Evolutionary conservation across 2,329 filamentous ascomycete genomes (phyloP).

Genomic region (Metarhizium album): DNA sequence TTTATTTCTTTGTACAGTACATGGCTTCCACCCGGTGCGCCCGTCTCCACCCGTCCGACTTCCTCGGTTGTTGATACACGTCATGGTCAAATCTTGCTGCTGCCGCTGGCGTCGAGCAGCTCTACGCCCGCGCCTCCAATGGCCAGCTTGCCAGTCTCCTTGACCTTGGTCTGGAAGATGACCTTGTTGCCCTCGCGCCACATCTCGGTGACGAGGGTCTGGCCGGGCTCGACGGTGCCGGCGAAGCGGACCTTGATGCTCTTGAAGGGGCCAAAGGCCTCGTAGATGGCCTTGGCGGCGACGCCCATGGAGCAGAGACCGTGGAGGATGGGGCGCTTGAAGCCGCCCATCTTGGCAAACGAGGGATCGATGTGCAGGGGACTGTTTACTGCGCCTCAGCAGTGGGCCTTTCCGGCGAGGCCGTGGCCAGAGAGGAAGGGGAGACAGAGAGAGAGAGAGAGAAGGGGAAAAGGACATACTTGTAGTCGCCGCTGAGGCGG

Average conservation of each 20-base stretch:
- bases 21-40: background rate
- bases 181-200: conserved; percentile 78
- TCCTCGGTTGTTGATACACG: background rate
- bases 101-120: conserved; percentile 37
- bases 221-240: conserved; percentile 71
- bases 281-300: conserved; percentile 79
- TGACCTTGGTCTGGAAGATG: conserved; percentile 78
- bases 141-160: conserved; percentile 84
- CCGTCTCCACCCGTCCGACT: background rate
- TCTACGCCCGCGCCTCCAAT: conserved; percentile 75
- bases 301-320: conserved; percentile 95
- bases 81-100: conserved; percentile 19
- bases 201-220: conserved; percentile 90
- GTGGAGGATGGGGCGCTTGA: conserved; percentile 89
- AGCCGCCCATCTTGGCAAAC: conserved; percentile 91
- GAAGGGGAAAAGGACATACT: conserved; percentile 33
- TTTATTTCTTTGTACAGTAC: conserved; percentile 9
- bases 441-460: too few relatives aligned
- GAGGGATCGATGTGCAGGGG: conserved; percentile 90
- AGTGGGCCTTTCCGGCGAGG: background rate
- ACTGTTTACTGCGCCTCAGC: conserved; percentile 21
- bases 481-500: conserved; percentile 86
- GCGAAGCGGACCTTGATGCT: conserved; percentile 92
- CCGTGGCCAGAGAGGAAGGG: too few relatives aligned
- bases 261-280: conserved; percentile 72